Conservation (phyloP, 352 stramenopile species). For the Globisporangium barbulae region DNA sequence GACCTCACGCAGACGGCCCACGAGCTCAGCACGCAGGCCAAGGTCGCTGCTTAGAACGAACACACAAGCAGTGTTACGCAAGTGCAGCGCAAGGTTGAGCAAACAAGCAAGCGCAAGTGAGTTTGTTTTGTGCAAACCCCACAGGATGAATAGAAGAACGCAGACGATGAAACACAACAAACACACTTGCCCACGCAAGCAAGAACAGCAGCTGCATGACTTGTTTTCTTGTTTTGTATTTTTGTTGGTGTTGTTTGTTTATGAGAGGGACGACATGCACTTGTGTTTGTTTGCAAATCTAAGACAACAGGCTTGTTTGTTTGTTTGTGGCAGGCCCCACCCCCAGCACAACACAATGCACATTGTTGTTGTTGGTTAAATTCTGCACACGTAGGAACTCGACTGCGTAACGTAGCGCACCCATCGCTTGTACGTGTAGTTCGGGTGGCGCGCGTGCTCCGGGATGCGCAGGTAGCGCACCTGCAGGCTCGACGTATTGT, state of each 20-base stretch:
- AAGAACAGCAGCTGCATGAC: not conserved
- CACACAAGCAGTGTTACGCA: not conserved
- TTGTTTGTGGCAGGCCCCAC: not conserved
- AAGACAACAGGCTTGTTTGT: not conserved
- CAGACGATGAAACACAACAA: constrained; percentile 5
- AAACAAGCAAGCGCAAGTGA: constrained; percentile 14
- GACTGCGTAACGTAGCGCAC: constrained; percentile 99
- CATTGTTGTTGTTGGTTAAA: constrained; percentile 57
- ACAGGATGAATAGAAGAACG: constrained; percentile 8
- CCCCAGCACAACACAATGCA: not conserved
- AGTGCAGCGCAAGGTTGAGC: constrained; percentile 5
- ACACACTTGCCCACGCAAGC: not conserved
- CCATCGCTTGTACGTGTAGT: constrained; percentile 98
- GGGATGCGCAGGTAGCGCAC: constrained; percentile 98
- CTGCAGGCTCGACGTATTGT: constrained; percentile 98
- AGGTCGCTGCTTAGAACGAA: constrained; percentile 21
- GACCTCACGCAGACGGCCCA: constrained; percentile 71
- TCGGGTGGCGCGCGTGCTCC: constrained; percentile 92
- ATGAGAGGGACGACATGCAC: constrained; percentile 5
- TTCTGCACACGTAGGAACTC: constrained; percentile 96
- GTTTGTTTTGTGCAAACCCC: constrained; percentile 1
- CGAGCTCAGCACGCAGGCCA: constrained; percentile 45
- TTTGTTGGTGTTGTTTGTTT: constrained; percentile 8
- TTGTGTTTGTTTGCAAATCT: constrained; percentile 9
- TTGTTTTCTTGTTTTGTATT: constrained; percentile 2